phyloP scores from a whole-genome alignment of 2,329 filamentous ascomycete genomes.

The Calonectria hongkongensis region DNA sequence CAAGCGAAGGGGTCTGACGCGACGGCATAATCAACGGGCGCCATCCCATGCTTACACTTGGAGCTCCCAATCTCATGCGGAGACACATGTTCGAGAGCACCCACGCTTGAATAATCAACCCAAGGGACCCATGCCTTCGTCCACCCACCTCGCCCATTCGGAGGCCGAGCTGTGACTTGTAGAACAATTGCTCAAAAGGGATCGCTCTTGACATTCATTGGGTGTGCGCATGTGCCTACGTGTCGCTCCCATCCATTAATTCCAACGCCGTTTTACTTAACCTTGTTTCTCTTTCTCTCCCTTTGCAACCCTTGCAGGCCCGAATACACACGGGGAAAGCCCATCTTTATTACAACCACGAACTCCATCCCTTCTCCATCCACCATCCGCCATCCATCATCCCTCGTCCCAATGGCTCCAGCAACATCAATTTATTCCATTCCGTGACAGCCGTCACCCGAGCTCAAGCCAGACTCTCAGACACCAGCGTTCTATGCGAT shows the following conservation, averaged over 20 bases:
- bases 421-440: neutral
- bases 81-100: neutral
- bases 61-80: neutral
- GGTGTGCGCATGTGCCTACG: neutral
- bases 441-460: conserved; percentile 21
- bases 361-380: neutral
- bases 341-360: conserved; percentile 12
- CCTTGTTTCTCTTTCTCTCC: neutral
- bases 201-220: too few species aligned
- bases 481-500: neutral
- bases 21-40: conserved; percentile 1
- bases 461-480: neutral
- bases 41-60: neutral
- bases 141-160: neutral
- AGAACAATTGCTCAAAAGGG: neutral
- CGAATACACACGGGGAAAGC: neutral
- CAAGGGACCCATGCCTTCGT: conserved; percentile 6
- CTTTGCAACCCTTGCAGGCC: neutral
- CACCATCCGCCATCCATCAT: neutral
- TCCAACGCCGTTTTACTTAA: neutral
- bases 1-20: neutral
- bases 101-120: conserved; percentile 18
- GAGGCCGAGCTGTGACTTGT: neutral
- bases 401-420: conserved; percentile 3
- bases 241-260: neutral